These are phyloP conservation scores for Aspergillus sp. DNA, from an alignment of 2,329 filamentous ascomycete species.

Conservation along the genomic window DNA sequence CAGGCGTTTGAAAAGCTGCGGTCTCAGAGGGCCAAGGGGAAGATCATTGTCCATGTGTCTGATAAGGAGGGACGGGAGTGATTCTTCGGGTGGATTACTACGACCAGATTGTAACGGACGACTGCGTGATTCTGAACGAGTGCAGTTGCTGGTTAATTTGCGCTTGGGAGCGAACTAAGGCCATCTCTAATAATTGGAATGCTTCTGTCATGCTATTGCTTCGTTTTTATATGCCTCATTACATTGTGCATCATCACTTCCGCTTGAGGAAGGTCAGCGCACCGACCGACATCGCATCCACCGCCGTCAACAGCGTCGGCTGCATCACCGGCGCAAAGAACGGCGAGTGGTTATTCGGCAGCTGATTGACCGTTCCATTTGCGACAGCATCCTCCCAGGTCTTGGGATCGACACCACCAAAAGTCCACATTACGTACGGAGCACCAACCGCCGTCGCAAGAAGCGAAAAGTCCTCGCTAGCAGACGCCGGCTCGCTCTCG, in stretches of 20 bases:
- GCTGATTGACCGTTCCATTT: constrained; percentile 45
- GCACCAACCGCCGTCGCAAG: constrained; percentile 50
- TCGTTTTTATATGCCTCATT: too few species aligned
- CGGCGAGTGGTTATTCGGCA: constrained; percentile 58
- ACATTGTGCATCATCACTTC: neutral
- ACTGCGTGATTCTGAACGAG: neutral
- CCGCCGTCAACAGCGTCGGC: constrained; percentile 52
- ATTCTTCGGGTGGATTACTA: neutral
- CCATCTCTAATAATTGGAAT: too few species aligned
- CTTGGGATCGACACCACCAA: constrained; percentile 51
- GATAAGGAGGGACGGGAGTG: constrained; percentile 10
- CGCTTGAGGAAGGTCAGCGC: constrained; percentile 41
- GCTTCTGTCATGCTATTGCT: too few species aligned
- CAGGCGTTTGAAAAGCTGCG: constrained; percentile 60
- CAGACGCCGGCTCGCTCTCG: constrained; percentile 42
- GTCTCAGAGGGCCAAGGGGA: constrained; percentile 55
- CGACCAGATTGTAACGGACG: neutral
- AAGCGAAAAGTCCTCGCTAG: constrained; percentile 58
- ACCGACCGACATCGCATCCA: constrained; percentile 51
- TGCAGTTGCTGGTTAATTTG: too few species aligned
- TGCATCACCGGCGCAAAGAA: constrained; percentile 57
- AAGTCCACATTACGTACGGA: constrained; percentile 56
- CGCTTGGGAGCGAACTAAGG: too few species aligned
- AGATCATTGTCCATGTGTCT: constrained; percentile 51
- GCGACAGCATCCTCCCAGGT: constrained; percentile 49